Evolutionary conservation across 768 basidiomycete species (phyloP), one percentile per base, ranked within the genome.

Genomic region (Podaxis carcinomalis): DNA sequence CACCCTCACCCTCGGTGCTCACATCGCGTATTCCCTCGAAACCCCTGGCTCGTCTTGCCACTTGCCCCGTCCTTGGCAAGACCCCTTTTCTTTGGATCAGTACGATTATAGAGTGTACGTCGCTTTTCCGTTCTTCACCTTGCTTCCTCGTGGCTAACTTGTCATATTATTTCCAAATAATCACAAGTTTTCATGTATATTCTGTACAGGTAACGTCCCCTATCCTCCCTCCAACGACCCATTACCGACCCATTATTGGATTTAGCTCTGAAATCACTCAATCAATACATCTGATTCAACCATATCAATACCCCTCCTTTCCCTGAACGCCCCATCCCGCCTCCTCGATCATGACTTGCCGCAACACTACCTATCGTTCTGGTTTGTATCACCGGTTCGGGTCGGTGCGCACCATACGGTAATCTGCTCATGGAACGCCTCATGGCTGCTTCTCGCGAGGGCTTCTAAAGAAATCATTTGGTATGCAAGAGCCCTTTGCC

Each of bases 251-350:
- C 57, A 27, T 50, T 50, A 51, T 58, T 27, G 23, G 57, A 40
- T 39, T 35, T 42, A 51, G 39, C 52, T 37, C 19, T 16, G 37
- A 9, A 54, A 23, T 19, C 21, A 19, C 37, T 21, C 57, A 59
- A 59, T 21, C 57, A 59, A 59, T 59, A 51, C 39, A 59, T 42
- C 40, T 37, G 37, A 37, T 28, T 59, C 14, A 35, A 54, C 36
- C 14, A 10, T 19, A 36, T 11, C 21, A 27, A 35, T 25, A 50
- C 35, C 35, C 39, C 46, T 32, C 14, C 23, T 58, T 21, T 28
- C 28, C 14, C 57, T 37, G 23, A 21, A 5, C 51, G 25, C 14
- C 7, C 42, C 19, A 5, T 21, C 19, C 42, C 13, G 13, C 42
- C 14, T 2, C 39, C 19, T 42, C 40, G 6, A 11, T 39, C 56